A percentile compares a stretch with the other conserved stretches of the same genome.
phyloP scores from a whole-genome alignment of 768 basidiomycete species.

The Trametes maxima region DNA sequence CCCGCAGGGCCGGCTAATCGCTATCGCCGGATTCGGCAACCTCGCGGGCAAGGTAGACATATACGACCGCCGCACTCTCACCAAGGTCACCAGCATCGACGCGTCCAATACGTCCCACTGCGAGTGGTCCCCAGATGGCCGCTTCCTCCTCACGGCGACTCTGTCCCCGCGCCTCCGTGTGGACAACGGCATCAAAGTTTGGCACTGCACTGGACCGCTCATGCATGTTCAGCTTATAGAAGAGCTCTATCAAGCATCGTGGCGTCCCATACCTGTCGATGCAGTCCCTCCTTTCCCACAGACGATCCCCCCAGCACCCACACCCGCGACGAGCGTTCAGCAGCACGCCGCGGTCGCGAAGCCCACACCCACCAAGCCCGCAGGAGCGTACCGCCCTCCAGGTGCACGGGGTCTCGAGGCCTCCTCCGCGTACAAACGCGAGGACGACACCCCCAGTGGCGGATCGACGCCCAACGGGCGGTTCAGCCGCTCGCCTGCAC shows the following conservation, averaged over 20 bases:
- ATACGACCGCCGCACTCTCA: constrained; percentile 84
- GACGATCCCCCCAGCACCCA: constrained; percentile 67
- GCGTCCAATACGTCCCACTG: constrained; percentile 94
- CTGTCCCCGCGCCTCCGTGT: constrained; percentile 95
- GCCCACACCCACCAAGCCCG: constrained; percentile 61
- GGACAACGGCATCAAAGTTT: constrained; percentile 96
- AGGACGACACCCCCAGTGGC: constrained; percentile 74
- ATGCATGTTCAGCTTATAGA: constrained; percentile 81
- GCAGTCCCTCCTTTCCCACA: constrained; percentile 67
- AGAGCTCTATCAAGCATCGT: constrained; percentile 87
- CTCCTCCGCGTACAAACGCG: constrained; percentile 86
- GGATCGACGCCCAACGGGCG: constrained; percentile 63
- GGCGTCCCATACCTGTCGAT: constrained; percentile 77
- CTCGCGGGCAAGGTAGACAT: constrained; percentile 93
- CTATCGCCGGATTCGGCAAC: constrained; percentile 95
- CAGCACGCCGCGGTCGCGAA: constrained; percentile 53
- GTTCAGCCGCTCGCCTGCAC: constrained; percentile 59
- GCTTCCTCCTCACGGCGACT: constrained; percentile 91
- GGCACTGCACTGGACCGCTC: constrained; percentile 90
- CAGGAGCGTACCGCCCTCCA: constrained; percentile 91
- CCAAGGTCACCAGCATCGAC: constrained; percentile 76
- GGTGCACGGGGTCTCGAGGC: constrained; percentile 90
- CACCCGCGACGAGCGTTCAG: constrained; percentile 60
- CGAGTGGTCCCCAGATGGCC: constrained; percentile 94
- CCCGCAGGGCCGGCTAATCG: constrained; percentile 86